A percentile compares a stretch with the other conserved stretches of the same genome.
phyloP scores from a whole-genome alignment of 2,329 filamentous ascomycete species.

The Colletotrichum kahawae region DNA sequence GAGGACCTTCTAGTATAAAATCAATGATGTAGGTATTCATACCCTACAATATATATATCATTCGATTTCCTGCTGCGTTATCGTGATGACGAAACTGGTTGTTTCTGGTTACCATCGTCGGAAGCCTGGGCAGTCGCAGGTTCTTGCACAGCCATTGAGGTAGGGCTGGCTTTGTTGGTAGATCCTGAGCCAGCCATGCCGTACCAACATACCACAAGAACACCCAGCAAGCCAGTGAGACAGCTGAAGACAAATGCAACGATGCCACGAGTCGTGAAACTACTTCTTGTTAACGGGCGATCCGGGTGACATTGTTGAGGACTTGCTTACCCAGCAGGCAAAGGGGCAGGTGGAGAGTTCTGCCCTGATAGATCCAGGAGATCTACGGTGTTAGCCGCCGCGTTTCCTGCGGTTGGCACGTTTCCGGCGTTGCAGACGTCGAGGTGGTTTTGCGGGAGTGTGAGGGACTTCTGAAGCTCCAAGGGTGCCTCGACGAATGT shows the following conservation, averaged over 20 bases:
- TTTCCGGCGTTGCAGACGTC: constrained; percentile 38
- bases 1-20: neutral
- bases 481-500: constrained; percentile 37
- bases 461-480: constrained; percentile 46
- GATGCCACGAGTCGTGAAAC: constrained; percentile 73
- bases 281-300: constrained; percentile 20
- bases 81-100: neutral
- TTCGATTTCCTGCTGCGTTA: neutral
- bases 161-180: neutral
- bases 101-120: neutral
- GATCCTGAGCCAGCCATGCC: constrained; percentile 44
- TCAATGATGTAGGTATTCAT: neutral
- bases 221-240: constrained; percentile 70
- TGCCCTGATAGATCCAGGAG: constrained; percentile 49
- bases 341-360: constrained; percentile 3
- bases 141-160: neutral
- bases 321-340: neutral
- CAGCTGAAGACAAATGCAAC: constrained; percentile 77
- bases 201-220: constrained; percentile 72
- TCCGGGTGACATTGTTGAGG: fast-evolving
- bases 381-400: constrained; percentile 61
- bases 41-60: neutral
- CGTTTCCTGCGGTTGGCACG: constrained; percentile 57
- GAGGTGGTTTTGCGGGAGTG: constrained; percentile 44
- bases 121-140: neutral